Conservation (phyloP, 1,284 basidiomycete genomes). For the Melanopsichium pennsylvanicum region DNA sequence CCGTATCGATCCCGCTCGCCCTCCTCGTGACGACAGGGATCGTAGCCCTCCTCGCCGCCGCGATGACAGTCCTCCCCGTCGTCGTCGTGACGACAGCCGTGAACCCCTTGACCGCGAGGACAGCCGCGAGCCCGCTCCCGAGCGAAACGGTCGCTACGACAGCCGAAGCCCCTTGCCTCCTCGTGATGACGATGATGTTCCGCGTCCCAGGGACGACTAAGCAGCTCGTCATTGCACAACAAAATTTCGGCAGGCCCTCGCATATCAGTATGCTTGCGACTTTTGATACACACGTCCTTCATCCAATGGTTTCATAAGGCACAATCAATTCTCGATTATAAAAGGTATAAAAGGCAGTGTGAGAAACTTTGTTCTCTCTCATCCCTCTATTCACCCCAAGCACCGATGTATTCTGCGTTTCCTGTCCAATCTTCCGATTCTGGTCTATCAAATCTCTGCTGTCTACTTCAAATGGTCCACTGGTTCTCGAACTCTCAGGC, state of each 20-base stretch:
- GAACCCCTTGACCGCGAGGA: conserved; percentile 38
- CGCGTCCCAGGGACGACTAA: conserved; percentile 39
- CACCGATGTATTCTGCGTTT: conserved; percentile 19
- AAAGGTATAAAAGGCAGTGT: no score
- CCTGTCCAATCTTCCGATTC: conserved; percentile 4
- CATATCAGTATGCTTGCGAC: no score
- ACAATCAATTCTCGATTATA: no score
- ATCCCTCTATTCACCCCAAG: neutral
- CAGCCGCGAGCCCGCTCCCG: conserved; percentile 48
- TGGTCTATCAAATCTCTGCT: conserved; percentile 15
- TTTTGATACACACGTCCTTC: no score
- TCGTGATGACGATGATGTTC: conserved; percentile 51
- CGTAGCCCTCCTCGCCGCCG: conserved; percentile 52
- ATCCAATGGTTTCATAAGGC: no score
- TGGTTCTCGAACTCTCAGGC: conserved; percentile 1
- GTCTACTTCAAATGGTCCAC: conserved; percentile 1
- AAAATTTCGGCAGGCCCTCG: no score
- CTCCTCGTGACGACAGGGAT: conserved; percentile 47
- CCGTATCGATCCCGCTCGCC: conserved; percentile 59
- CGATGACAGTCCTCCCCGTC: conserved; percentile 44
- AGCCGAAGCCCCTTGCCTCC: conserved; percentile 52
- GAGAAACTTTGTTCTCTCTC: neutral
- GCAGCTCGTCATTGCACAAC: no score
- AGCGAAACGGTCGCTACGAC: conserved; percentile 46
- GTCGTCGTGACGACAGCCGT: conserved; percentile 38